Percentiles rank a stretch among this genome's conserved stretches.
Conservation (phyloP, 1,139 yeast genomes). For the Ogataea hybrid region DNA sequence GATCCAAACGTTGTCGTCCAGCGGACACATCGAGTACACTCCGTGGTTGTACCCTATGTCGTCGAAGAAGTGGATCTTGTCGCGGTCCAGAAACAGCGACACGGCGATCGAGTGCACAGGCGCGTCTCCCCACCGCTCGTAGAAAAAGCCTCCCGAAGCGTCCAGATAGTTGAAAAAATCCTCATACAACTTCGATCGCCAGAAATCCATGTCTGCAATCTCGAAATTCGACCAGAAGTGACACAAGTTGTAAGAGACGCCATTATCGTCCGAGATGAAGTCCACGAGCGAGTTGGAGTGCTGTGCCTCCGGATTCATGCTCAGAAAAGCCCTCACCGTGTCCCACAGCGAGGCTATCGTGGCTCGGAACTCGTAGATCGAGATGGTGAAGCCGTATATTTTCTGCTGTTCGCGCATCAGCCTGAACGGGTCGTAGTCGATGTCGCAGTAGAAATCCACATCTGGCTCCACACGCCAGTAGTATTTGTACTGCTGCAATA, state of each 20-base stretch:
- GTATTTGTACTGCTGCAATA: conserved; percentile 40
- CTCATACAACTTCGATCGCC: conserved; percentile 47
- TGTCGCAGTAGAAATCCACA: conserved; percentile 45
- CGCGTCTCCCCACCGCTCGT: conserved; percentile 65
- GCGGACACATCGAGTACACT: conserved; percentile 57
- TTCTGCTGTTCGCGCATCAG: conserved; percentile 48
- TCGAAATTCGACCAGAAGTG: conserved; percentile 63
- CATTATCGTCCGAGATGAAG: conserved; percentile 49
- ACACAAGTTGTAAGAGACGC: conserved; percentile 53
- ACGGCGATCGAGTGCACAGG: conserved; percentile 60
- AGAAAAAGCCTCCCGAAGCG: conserved; percentile 54
- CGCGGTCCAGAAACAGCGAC: conserved; percentile 44
- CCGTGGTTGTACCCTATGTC: conserved; percentile 57
- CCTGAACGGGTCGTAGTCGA: conserved; percentile 53
- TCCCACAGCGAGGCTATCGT: conserved; percentile 49
- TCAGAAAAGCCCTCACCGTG: conserved; percentile 49
- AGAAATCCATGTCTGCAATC: conserved; percentile 51
- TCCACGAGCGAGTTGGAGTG: conserved; percentile 47
- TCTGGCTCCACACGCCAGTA: conserved; percentile 60
- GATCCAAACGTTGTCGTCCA: conserved; percentile 41
- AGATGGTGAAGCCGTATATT: conserved; percentile 52
- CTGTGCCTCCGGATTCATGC: conserved; percentile 43
- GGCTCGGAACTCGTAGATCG: conserved; percentile 45
- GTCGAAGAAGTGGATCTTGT: conserved; percentile 50
- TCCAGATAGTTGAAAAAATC: conserved; percentile 49